Evolutionary conservation across 164 flowering plant genomes (phyloP), one percentile per base, ranked within the genome.

Genomic region (Stephania cephalantha): DNA sequence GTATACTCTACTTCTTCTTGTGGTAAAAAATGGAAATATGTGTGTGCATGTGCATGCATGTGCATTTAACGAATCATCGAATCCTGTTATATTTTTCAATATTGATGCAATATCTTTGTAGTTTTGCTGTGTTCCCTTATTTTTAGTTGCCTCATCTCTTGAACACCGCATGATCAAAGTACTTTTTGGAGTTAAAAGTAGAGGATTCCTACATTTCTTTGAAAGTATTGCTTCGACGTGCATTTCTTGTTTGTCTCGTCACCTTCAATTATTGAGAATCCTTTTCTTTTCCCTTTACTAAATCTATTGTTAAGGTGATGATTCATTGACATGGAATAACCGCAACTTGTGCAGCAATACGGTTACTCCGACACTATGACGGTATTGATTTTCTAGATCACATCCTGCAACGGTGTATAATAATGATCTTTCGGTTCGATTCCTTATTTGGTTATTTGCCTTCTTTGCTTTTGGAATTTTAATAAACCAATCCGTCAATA

Each of bases 1-100:
- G 98, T 88, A 46, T 46, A 77, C 72, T 31, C 65, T 53, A 9
- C 53, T 44, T 30, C 66, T 72, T 61, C 52, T 20, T 72, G 20
- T 58, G 52, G 10, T 72, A 72, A 67, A 71, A 68, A n/a, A 29
- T n/a, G 44, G 67, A 35, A 35, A 35, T 35, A 35, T 4, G 42
- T 35, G 42, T 35, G 42, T 35, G 25, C 25, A 25, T 25, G 42
- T 35, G 42, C 42, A 35, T 35, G 42, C 55, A 69, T 75, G 35
- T 55, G 64, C 67, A 46, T 46, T 20, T 55, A 9, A 69, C 53
- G 22, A 13, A 64, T 61, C 73, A 9, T n/a, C 70, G 22, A 69
- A 44, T 76, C 18, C 70, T 71, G 52, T 8, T 65, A 15, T 35
- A 35, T 35, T 35, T 35, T 35, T 35, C 42, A 35, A 35, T 2